These are phyloP conservation scores for Yarrowia sp. DNA, from an alignment of 805 yeast species.

Conservation along the genomic window DNA sequence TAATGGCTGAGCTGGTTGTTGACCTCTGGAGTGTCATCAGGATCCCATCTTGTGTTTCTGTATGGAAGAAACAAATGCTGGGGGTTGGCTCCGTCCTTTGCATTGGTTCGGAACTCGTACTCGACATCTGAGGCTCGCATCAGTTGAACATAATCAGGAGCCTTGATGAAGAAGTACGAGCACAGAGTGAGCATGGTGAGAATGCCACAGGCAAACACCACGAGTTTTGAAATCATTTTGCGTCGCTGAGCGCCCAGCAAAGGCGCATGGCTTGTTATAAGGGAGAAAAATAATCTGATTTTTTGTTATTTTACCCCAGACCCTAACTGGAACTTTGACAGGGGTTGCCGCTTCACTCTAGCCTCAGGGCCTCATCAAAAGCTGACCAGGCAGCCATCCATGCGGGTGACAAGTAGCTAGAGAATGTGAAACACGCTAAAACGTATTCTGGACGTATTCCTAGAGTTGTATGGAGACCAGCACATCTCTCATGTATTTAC, in stretches of 20 bases:
- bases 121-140: neutral
- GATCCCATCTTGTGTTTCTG: constrained; percentile 10
- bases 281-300: neutral
- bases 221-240: neutral
- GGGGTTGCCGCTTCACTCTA: too few species aligned
- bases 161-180: constrained; percentile 10
- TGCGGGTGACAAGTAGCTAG: too few species aligned
- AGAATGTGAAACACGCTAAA: too few species aligned
- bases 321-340: neutral
- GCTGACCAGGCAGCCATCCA: too few species aligned
- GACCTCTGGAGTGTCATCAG: neutral
- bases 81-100: neutral
- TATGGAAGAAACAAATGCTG: neutral
- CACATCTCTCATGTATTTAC: too few species aligned
- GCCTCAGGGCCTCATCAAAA: too few species aligned
- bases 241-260: neutral
- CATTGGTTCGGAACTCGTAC: neutral
- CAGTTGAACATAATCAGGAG: neutral
- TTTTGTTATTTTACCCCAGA: neutral
- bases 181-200: neutral
- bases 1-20: neutral
- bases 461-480: too few species aligned
- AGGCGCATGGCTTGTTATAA: too few species aligned
- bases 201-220: neutral
- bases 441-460: too few species aligned